Evolutionary conservation across 2,329 filamentous ascomycete genomes (phyloP).

Genomic region (Huntiella savannae): DNA sequence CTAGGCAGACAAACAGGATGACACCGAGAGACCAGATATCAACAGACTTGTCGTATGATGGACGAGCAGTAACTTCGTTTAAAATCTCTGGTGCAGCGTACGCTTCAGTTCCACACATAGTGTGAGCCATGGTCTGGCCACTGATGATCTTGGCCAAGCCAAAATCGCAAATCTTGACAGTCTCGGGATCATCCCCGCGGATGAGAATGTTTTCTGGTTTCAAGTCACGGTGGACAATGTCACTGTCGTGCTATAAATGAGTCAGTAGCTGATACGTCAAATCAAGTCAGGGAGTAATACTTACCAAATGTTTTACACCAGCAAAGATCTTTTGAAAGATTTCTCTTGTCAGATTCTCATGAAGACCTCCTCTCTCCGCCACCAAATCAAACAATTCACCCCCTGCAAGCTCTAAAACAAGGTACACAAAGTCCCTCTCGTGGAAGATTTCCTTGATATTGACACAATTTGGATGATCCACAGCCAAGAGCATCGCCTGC

Average conservation of each 20-base stretch:
- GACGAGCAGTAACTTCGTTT: constrained; percentile 42
- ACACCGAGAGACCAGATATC: constrained; percentile 97
- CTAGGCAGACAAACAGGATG: constrained; percentile 90
- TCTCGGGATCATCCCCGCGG: constrained; percentile 61
- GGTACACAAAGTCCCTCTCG: constrained; percentile 73
- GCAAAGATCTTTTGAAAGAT: constrained; percentile 84
- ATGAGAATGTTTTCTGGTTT: constrained; percentile 94
- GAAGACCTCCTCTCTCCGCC: constrained; percentile 73
- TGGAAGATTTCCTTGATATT: constrained; percentile 93
- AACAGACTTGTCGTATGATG: constrained; percentile 85
- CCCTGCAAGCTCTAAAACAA: constrained; percentile 78
- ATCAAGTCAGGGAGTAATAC: constrained; percentile 15
- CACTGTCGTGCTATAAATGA: constrained; percentile 62
- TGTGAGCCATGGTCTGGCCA: constrained; percentile 94
- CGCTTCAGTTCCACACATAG: constrained; percentile 86
- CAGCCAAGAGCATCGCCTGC: constrained; percentile 91
- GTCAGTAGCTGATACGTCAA: constrained; percentile 2
- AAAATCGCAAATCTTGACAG: constrained; percentile 89
- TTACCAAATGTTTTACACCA: constrained; percentile 83
- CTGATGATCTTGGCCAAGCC: constrained; percentile 96
- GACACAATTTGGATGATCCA: constrained; percentile 81
- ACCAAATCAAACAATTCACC: constrained; percentile 95
- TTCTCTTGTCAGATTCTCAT: constrained; percentile 65
- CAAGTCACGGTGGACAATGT: constrained; percentile 94
- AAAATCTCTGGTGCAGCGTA: constrained; percentile 95